These are phyloP conservation scores for Lepiota subincarnata DNA, from an alignment of 768 basidiomycete genomes.

Conservation along the genomic window DNA sequence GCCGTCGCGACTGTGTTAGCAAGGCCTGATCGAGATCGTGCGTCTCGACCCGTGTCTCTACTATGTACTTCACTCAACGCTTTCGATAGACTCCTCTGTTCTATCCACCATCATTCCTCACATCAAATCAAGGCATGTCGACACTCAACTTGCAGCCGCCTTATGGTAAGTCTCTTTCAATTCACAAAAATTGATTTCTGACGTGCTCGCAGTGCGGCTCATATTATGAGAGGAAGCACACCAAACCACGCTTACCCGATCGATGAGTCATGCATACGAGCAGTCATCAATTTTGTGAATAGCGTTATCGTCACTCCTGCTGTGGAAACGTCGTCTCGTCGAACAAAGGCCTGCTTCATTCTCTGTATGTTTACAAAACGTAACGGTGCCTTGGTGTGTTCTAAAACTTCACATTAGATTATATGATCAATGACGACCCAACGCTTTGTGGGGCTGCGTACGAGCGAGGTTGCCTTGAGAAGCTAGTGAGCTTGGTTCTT, in stretches of 20 bases:
- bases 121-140: slow-evolving; percentile 53
- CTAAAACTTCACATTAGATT: slow-evolving; percentile 32
- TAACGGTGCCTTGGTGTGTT: background rate
- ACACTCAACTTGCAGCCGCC: slow-evolving; percentile 68
- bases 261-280: slow-evolving; percentile 47
- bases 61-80: background rate
- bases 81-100: slow-evolving; percentile 28
- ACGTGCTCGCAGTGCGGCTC: slow-evolving; percentile 43
- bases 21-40: slow-evolving; percentile 38
- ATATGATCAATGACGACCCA: slow-evolving; percentile 69
- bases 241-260: slow-evolving; percentile 16
- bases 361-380: slow-evolving; percentile 47
- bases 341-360: slow-evolving; percentile 71
- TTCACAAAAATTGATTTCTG: background rate
- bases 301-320: slow-evolving; percentile 45
- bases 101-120: slow-evolving; percentile 45
- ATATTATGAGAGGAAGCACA: slow-evolving; percentile 51
- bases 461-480: slow-evolving; percentile 63
- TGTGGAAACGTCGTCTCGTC: slow-evolving; percentile 35
- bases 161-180: slow-evolving; percentile 46
- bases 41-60: background rate
- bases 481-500: slow-evolving; percentile 48
- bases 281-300: slow-evolving; percentile 69
- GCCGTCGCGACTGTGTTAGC: slow-evolving; percentile 45
- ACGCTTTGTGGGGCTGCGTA: slow-evolving; percentile 63